These are phyloP conservation scores for Phytophthora kernoviae DNA, from an alignment of 352 stramenopile genomes.

Conservation along the genomic window DNA sequence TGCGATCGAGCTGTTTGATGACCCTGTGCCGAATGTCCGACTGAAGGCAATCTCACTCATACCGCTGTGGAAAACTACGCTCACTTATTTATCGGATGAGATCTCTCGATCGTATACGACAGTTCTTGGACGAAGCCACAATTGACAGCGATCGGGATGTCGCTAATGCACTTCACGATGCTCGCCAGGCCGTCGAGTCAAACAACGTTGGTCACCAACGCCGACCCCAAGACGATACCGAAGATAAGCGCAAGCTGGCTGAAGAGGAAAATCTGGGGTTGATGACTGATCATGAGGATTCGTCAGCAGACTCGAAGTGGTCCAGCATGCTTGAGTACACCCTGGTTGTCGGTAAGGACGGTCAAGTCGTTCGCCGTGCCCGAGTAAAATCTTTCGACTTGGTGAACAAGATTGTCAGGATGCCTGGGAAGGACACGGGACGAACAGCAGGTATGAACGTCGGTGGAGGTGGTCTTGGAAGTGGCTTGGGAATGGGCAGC, in stretches of 20 bases:
- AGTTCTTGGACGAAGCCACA: conserved; percentile 64
- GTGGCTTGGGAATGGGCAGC: conserved; percentile 29
- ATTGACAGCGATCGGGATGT: conserved; percentile 77
- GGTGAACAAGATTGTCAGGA: conserved; percentile 64
- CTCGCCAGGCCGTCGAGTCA: conserved; percentile 47
- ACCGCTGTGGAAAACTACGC: conserved; percentile 64
- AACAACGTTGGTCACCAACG: conserved; percentile 40
- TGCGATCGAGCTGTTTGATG: conserved; percentile 76
- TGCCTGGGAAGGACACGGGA: conserved; percentile 64
- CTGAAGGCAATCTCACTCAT: conserved; percentile 71
- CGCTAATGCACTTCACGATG: conserved; percentile 50
- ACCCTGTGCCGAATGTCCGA: conserved; percentile 77
- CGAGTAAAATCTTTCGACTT: conserved; percentile 85
- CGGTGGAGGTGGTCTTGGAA: conserved; percentile 22
- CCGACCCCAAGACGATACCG: conserved; percentile 54
- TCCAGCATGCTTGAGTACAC: conserved; percentile 89
- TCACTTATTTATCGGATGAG: conserved; percentile 68
- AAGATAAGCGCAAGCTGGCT: conserved; percentile 62
- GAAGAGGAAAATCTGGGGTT: conserved; percentile 69
- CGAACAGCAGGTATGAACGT: conserved; percentile 18
- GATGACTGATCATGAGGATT: conserved; percentile 79
- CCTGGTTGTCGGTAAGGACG: conserved; percentile 81
- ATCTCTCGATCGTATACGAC: conserved; percentile 67
- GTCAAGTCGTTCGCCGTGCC: conserved; percentile 79
- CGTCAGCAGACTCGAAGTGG: conserved; percentile 80